phyloP scores from a whole-genome alignment of 2,329 filamentous ascomycete species.

The Cordyceps farinosa region DNA sequence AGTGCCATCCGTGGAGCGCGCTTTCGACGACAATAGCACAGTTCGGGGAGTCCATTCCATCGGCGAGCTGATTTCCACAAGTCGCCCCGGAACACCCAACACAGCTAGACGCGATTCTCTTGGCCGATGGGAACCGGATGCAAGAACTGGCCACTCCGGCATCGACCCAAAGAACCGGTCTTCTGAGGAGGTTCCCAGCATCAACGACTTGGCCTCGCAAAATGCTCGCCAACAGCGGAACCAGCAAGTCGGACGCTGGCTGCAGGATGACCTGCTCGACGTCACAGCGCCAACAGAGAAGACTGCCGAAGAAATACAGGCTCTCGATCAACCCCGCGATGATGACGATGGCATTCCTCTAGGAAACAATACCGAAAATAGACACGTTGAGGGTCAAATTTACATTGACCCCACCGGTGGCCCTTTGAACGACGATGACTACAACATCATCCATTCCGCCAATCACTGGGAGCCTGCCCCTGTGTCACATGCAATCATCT shows the following conservation, averaged over 20 bases:
- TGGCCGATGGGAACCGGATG: slow-evolving; percentile 41
- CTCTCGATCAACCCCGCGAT: slow-evolving; percentile 26
- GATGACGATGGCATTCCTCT: slow-evolving; percentile 43
- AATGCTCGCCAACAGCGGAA: slow-evolving; percentile 46
- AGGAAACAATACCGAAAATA: slow-evolving; percentile 49
- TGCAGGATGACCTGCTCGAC: slow-evolving; percentile 35
- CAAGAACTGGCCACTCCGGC: slow-evolving; percentile 41
- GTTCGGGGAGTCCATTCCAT: slow-evolving; percentile 36
- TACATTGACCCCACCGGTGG: slow-evolving; percentile 45
- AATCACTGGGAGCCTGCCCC: slow-evolving; percentile 50
- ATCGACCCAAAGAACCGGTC: slow-evolving; percentile 46
- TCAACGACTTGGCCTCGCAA: slow-evolving; percentile 45
- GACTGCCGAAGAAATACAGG: slow-evolving; percentile 25
- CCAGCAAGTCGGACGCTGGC: slow-evolving; percentile 49
- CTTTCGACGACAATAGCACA: slow-evolving; percentile 37
- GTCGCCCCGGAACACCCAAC: slow-evolving; percentile 25
- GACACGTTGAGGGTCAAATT: slow-evolving; percentile 44
- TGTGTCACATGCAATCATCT: slow-evolving; percentile 42
- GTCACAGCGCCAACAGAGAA: slow-evolving; percentile 27
- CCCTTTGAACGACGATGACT: slow-evolving; percentile 43
- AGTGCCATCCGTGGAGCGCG: slow-evolving; percentile 38
- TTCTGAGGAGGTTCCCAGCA: slow-evolving; percentile 38
- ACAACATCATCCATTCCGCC: slow-evolving; percentile 46
- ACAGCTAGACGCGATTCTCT: slow-evolving; percentile 34
- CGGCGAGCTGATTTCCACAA: slow-evolving; percentile 37